Conservation (phyloP, 345 rosid genomes). For the Arabis alpina region DNA sequence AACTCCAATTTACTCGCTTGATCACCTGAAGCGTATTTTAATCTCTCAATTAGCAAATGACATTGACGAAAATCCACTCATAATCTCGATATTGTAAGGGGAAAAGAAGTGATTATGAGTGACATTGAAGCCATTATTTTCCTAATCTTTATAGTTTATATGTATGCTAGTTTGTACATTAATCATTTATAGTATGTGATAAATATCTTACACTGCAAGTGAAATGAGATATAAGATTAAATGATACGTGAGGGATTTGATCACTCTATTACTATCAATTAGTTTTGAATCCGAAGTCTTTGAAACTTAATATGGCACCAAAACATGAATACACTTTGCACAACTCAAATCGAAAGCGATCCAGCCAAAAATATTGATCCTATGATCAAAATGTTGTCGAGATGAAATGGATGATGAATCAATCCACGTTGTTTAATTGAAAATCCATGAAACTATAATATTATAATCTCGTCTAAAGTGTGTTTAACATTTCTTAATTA, state of each 20-base stretch:
- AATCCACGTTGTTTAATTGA: not conserved
- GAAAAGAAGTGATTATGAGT: not conserved
- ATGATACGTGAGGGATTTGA: not conserved
- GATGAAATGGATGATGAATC: not conserved
- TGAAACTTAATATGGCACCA: too few relatives aligned
- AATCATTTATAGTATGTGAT: not conserved
- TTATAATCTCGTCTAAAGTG: not conserved
- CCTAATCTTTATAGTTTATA: not conserved
- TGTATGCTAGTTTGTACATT: not conserved
- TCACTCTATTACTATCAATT: too few relatives aligned
- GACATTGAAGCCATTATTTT: not conserved
- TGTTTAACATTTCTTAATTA: not conserved
- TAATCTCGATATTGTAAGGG: constrained; percentile 3
- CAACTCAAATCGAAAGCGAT: too few relatives aligned
- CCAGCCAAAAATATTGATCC: too few relatives aligned
- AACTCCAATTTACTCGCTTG: too few relatives aligned
- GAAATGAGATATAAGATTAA: not conserved
- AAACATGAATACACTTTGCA: too few relatives aligned
- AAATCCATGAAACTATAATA: not conserved
- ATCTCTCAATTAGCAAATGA: not conserved
- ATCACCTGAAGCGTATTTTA: too few relatives aligned
- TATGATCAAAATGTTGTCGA: too few relatives aligned
- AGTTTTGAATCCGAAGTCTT: too few relatives aligned
- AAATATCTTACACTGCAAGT: not conserved
- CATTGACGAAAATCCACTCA: not conserved